Evolutionary conservation across 106 monocot species (phyloP), one percentile per base, ranked within the genome.

Genomic region (Acorus gramineus): DNA sequence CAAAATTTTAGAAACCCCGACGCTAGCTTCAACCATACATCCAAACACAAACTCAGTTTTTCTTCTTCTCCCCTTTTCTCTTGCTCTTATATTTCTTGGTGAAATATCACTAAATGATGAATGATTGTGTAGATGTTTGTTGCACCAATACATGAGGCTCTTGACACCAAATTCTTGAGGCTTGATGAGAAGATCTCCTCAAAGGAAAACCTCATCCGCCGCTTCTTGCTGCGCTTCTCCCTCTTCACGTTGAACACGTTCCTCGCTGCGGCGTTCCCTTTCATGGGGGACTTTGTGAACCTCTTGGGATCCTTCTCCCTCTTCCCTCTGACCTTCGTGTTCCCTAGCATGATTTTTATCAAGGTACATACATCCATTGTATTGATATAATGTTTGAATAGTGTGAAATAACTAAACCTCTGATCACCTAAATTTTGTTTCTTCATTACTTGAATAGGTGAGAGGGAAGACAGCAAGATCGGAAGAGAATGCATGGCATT

Each of bases 221-320:
- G 78, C 1, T 72, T 79, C 57, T 45, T 69, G 54, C 10, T 70
- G n/a, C 60, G 86, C 11, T 69, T 53, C 2, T 55, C 64, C 3
- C 53, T 79, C 42, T 76, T 82, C 14, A 79, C 64, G 4, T 4
- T 52, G 4, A 82, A 74, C 64, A 77, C 76, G 44, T 73, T 82
- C 55, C 11, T 86, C 43, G 61, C 82, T 11, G 82, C 79, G 8
- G 48, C 74, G 44, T 79, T 86, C 60, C 86, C 86, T 44, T 86
- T 86, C 79, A 82, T 82, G 73, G 82, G 79, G 28, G 79, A 86
- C 58, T 86, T 82, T 50, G 70, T 79, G 7, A 86, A 82, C 68
- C 73, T 86, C 7, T 46, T 82, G 44, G 86, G 86, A 52, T 82
- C 86, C 7, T 86, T 86, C 62, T 57, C 76, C 7, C 76, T 82